A percentile compares a stretch with the other conserved stretches of the same genome.
Conservation (phyloP, 1,284 basidiomycete genomes). For the Fomitopsis schrenkii region DNA sequence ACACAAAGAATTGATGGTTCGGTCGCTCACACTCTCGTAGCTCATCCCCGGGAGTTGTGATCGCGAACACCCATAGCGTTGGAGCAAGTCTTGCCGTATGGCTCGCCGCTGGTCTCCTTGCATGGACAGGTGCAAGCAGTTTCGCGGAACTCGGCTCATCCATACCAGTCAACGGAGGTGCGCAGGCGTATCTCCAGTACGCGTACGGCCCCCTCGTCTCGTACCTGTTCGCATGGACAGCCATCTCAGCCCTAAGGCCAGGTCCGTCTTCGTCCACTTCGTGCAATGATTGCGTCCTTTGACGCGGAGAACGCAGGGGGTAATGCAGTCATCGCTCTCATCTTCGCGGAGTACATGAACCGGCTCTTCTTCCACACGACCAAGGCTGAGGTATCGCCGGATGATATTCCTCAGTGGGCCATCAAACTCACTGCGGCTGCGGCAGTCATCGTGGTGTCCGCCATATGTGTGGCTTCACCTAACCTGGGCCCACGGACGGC, state of each 20-base stretch:
- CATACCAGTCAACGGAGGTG: constrained; percentile 86
- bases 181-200: constrained; percentile 89
- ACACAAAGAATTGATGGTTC: not conserved
- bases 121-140: constrained; percentile 92
- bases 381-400: constrained; percentile 59
- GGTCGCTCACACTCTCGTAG: constrained; percentile 31
- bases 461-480: constrained; percentile 76
- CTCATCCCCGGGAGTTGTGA: constrained; percentile 88
- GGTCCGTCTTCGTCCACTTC: constrained; percentile 38
- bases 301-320: constrained; percentile 36
- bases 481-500: constrained; percentile 81
- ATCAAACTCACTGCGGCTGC: constrained; percentile 83
- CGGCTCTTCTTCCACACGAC: constrained; percentile 69
- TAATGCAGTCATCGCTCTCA: constrained; percentile 68
- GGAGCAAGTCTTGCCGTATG: constrained; percentile 83
- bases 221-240: constrained; percentile 87
- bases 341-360: constrained; percentile 87
- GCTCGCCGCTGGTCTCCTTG: constrained; percentile 76
- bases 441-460: constrained; percentile 70
- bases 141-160: constrained; percentile 85
- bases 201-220: constrained; percentile 85
- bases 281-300: not conserved
- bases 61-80: constrained; percentile 81
- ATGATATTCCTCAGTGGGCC: constrained; percentile 88
- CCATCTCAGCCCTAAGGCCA: constrained; percentile 85